phyloP scores from a whole-genome alignment of 306 rosid species.

The Sicyos edulis region DNA sequence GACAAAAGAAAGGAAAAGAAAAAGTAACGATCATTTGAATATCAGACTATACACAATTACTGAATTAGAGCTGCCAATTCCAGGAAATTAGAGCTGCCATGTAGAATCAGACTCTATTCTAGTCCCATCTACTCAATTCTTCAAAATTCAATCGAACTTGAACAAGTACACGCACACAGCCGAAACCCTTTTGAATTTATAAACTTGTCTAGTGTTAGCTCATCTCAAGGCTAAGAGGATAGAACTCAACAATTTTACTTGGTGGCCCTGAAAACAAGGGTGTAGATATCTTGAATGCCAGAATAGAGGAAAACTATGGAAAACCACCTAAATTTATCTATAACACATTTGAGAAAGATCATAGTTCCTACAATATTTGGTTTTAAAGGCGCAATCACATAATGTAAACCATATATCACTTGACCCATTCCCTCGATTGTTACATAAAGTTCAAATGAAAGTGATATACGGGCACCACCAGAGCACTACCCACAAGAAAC shows the following conservation, averaged over 20 bases:
- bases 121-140: neutral
- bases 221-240: neutral
- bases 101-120: neutral
- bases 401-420: neutral
- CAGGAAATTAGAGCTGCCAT: neutral
- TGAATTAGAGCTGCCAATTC: no score
- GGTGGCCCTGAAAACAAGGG: neutral
- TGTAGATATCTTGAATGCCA: neutral
- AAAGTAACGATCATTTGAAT: neutral
- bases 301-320: neutral
- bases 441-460: neutral
- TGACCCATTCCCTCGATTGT: neutral
- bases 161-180: neutral
- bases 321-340: neutral
- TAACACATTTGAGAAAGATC: neutral
- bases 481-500: neutral
- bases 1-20: neutral
- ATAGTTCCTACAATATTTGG: neutral
- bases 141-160: neutral
- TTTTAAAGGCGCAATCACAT: conserved; percentile 1
- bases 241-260: neutral
- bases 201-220: neutral
- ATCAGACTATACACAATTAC: neutral
- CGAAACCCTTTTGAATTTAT: neutral
- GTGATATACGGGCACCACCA: neutral